A percentile compares a stretch with the other conserved stretches of the same genome.
phyloP scores from a whole-genome alignment of 1,139 yeast genomes.

The Kurtzmaniella quercitrusa region DNA sequence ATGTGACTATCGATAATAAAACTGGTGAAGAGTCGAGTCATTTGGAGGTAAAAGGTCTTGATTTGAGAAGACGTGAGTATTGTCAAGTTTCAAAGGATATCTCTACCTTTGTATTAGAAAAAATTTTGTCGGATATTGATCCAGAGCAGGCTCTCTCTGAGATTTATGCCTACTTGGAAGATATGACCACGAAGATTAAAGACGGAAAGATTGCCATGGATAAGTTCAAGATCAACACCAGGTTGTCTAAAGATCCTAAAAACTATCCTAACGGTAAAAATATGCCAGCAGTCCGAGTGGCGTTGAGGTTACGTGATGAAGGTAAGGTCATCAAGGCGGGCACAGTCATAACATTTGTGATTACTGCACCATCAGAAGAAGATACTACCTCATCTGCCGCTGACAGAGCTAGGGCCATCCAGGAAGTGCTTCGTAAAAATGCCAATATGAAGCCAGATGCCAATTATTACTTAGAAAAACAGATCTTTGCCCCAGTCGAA shows the following conservation, averaged over 20 bases:
- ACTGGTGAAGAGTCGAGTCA: conserved; percentile 50
- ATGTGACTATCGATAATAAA: conserved; percentile 43
- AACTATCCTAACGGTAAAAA: conserved; percentile 73
- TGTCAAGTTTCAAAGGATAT: conserved; percentile 90
- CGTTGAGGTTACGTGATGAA: conserved; percentile 67
- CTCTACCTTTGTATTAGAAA: conserved; percentile 69
- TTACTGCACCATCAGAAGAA: conserved; percentile 42
- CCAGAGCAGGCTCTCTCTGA: conserved; percentile 74
- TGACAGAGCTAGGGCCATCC: conserved; percentile 75
- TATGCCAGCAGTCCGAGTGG: conserved; percentile 95
- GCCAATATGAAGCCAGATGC: conserved; percentile 65
- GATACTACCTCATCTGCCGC: conserved; percentile 45
- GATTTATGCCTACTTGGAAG: conserved; percentile 70
- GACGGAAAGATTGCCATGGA: conserved; percentile 59
- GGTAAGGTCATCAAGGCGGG: conserved; percentile 90
- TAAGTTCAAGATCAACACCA: conserved; percentile 71
- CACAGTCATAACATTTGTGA: conserved; percentile 83
- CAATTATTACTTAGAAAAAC: conserved; percentile 78
- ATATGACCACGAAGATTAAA: conserved; percentile 54
- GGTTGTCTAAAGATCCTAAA: conserved; percentile 68
- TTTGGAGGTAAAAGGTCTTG: conserved; percentile 93
- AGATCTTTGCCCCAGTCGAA: conserved; percentile 86
- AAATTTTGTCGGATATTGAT: conserved; percentile 68
- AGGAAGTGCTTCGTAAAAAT: conserved; percentile 57
- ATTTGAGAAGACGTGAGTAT: conserved; percentile 95